phyloP scores from a whole-genome alignment of 768 basidiomycete species.

The Lactifluus hygrophoroides region DNA sequence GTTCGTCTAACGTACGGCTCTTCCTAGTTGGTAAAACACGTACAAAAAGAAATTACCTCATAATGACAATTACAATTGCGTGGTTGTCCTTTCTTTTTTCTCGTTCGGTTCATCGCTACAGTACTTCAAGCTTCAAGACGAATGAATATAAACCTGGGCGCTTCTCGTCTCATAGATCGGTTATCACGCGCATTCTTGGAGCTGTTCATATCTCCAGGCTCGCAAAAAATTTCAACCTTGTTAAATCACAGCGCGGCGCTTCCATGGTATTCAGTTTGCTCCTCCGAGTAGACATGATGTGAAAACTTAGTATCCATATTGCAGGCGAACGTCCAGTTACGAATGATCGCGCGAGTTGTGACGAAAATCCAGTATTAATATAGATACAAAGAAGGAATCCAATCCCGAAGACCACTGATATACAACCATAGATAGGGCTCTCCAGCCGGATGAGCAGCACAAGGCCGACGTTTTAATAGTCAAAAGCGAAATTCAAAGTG shows the following conservation, averaged over 20 bases:
- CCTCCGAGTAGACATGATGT: background rate
- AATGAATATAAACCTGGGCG: background rate
- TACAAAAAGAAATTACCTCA: background rate
- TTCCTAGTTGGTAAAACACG: background rate
- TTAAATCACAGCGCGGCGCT: background rate
- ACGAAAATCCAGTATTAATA: slow-evolving; percentile 2
- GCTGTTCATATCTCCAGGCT: background rate
- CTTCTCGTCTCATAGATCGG: background rate
- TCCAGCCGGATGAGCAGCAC: background rate
- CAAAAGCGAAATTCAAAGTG: background rate
- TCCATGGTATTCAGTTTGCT: background rate
- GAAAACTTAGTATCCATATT: background rate
- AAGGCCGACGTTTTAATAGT: background rate
- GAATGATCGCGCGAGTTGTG: background rate
- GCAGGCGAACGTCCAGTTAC: background rate
- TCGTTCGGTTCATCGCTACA: background rate
- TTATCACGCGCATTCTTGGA: background rate
- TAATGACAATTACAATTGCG: background rate
- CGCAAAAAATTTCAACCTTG: no score
- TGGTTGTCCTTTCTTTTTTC: background rate
- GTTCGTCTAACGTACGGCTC: background rate
- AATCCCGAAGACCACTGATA: background rate
- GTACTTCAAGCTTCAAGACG: no score
- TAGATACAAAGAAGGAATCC: slow-evolving; percentile 7
- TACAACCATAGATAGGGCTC: background rate